phyloP scores from a whole-genome alignment of 495 filamentous ascomycete genomes.

The Hypoxylon rickii region DNA sequence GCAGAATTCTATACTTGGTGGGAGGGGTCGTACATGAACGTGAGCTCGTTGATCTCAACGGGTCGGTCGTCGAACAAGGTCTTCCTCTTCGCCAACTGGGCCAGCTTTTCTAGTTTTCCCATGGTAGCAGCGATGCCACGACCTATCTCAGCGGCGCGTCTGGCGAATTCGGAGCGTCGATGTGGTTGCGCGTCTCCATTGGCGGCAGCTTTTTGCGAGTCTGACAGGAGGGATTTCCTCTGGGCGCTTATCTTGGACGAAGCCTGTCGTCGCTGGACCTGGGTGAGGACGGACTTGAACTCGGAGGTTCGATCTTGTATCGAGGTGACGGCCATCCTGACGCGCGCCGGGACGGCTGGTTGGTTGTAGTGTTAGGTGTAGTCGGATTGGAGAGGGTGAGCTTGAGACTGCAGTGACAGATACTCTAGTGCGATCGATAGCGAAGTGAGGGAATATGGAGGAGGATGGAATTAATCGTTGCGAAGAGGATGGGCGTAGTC shows the following conservation, averaged over 20 bases:
- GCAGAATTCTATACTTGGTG: constrained; percentile 15
- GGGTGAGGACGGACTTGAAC: constrained; percentile 85
- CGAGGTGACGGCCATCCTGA: constrained; percentile 60
- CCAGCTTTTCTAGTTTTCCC: constrained; percentile 89
- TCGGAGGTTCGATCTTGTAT: constrained; percentile 97
- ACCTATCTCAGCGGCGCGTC: constrained; percentile 86
- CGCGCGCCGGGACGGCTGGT: constrained; percentile 20
- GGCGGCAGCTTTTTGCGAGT: constrained; percentile 70
- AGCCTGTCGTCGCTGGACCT: constrained; percentile 75
- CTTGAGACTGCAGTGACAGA: too few species aligned
- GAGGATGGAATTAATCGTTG: too few species aligned
- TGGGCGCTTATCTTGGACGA: constrained; percentile 74
- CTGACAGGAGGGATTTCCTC: constrained; percentile 77
- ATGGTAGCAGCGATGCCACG: constrained; percentile 89
- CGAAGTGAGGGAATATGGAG: too few species aligned
- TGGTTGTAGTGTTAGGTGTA: neutral
- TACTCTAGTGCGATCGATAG: too few species aligned
- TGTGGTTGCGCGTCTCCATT: constrained; percentile 62
- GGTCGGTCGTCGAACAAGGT: constrained; percentile 96
- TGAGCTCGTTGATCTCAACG: constrained; percentile 94
- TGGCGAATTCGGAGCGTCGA: constrained; percentile 77
- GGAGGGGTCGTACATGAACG: constrained; percentile 49
- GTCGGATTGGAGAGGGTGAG: neutral
- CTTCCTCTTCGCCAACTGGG: constrained; percentile 92
- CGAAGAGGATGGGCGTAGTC: neutral